Evolutionary conservation across 2,329 filamentous ascomycete genomes (phyloP).

Genomic region (Penicillium sp.): DNA sequence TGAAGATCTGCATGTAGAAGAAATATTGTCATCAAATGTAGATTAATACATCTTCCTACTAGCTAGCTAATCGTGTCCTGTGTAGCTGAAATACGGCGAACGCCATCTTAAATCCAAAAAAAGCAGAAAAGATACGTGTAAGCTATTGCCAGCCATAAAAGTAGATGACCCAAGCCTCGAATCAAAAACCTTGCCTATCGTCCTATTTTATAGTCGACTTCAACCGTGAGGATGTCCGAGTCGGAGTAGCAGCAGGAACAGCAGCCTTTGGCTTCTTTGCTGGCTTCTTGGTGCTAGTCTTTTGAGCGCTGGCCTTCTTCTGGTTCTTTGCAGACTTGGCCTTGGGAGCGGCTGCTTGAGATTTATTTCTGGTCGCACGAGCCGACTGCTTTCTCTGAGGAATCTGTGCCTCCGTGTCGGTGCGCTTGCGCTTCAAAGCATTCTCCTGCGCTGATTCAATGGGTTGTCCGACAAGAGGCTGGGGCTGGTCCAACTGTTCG

Average conservation of each 20-base stretch:
- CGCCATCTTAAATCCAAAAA: background rate
- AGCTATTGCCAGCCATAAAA: background rate
- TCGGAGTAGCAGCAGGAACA: background rate
- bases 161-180: background rate
- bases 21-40: background rate
- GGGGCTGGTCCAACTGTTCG: background rate
- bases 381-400: background rate
- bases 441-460: background rate
- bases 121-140: background rate
- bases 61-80: background rate
- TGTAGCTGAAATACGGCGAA: background rate
- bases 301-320: background rate
- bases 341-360: background rate
- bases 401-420: background rate
- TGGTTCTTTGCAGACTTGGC: background rate
- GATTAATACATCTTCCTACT: background rate
- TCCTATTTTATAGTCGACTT: background rate
- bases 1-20: too few relatives aligned
- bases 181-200: background rate
- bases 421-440: background rate
- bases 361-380: background rate
- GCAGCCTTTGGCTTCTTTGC: background rate
- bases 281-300: background rate
- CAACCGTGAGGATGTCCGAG: background rate
- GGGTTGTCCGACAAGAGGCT: background rate